Evolutionary conservation across 2,329 filamentous ascomycete genomes (phyloP).

Genomic region (Hypoxylon sp.): DNA sequence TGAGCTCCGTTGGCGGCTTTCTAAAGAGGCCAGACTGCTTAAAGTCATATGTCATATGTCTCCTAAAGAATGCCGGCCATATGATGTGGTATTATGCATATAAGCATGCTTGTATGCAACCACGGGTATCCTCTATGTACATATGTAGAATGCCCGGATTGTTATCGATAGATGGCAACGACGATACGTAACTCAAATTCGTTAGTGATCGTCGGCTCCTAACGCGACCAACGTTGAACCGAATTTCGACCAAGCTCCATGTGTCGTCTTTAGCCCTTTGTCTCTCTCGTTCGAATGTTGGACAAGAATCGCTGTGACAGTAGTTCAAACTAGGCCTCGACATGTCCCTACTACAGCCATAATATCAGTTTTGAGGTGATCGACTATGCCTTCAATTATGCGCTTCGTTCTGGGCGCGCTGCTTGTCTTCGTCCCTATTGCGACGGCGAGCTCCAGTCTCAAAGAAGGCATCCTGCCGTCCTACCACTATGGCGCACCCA

Average conservation of each 20-base stretch:
- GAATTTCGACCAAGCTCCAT: slow-evolving; percentile 39
- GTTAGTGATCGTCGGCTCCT: slow-evolving; percentile 11
- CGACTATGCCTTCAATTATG: slow-evolving; percentile 47
- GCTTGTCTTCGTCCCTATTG: slow-evolving; percentile 36
- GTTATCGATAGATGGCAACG: background rate
- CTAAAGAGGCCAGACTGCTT: too few species aligned
- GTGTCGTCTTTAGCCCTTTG: slow-evolving; percentile 40
- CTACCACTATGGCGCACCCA: slow-evolving; percentile 76
- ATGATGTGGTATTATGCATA: background rate
- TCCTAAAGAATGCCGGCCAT: too few species aligned
- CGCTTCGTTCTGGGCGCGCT: slow-evolving; percentile 44
- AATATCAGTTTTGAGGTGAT: slow-evolving; percentile 33
- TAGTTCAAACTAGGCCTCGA: slow-evolving; percentile 17
- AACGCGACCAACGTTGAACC: slow-evolving; percentile 6
- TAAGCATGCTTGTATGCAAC: background rate
- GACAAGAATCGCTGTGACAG: slow-evolving; percentile 36
- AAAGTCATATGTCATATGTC: too few species aligned
- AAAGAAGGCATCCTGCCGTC: slow-evolving; percentile 67
- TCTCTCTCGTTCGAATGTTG: slow-evolving; percentile 26
- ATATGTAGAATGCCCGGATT: slow-evolving; percentile 3
- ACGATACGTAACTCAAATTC: background rate
- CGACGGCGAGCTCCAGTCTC: slow-evolving; percentile 44
- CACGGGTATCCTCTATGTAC: background rate
- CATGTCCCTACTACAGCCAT: slow-evolving; percentile 34
- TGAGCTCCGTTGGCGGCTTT: too few species aligned